These are phyloP conservation scores for Pestalotiopsis sp. DNA, from an alignment of 2,329 filamentous ascomycete genomes.

Conservation along the genomic window DNA sequence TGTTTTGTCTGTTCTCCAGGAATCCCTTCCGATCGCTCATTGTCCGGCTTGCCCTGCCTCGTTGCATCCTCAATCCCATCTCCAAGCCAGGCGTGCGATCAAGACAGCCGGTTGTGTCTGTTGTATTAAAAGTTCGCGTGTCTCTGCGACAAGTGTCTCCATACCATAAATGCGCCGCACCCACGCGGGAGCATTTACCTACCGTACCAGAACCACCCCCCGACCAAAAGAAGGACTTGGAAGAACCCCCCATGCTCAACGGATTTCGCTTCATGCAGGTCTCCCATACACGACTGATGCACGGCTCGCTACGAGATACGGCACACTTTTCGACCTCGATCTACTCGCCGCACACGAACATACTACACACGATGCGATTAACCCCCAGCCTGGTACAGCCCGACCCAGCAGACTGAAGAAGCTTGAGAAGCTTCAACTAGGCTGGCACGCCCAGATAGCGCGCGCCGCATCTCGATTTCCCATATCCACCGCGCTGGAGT, in stretches of 20 bases:
- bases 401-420: constrained; percentile 38
- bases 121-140: background rate
- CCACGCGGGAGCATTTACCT: background rate
- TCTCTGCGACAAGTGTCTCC: constrained; percentile 8
- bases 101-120: background rate
- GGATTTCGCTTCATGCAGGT: constrained; percentile 28
- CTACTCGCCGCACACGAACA: background rate
- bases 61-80: background rate
- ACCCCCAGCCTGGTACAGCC: constrained; percentile 39
- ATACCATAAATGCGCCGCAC: background rate
- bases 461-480: background rate
- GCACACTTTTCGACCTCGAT: background rate
- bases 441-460: background rate
- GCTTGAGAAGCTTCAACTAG: constrained; percentile 19
- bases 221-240: background rate
- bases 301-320: background rate
- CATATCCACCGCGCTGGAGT: constrained; percentile 1
- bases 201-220: background rate
- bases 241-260: constrained; percentile 26
- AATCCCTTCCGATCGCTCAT: constrained; percentile 7
- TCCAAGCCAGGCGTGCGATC: background rate
- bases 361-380: constrained; percentile 44
- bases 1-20: background rate
- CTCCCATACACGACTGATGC: constrained; percentile 17
- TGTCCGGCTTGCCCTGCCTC: background rate